A percentile compares a stretch with the other conserved stretches of the same genome.
Evolutionary conservation across 305 asterid genomes (phyloP).

Genomic region (Solanum hybrid): DNA sequence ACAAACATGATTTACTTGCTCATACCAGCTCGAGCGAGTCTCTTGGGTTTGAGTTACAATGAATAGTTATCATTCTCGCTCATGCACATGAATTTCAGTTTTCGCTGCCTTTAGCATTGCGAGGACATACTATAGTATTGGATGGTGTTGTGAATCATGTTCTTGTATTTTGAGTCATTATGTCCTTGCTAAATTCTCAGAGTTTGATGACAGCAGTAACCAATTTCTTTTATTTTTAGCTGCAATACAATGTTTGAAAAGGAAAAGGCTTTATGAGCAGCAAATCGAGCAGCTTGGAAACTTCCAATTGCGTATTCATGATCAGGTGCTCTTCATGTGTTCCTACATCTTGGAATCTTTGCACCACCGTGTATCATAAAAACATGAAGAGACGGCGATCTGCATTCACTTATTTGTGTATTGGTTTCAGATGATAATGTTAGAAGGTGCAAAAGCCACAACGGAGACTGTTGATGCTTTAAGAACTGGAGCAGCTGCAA

Average conservation of each 20-base stretch:
- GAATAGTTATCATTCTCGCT: not conserved
- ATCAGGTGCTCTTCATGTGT: constrained; percentile 44
- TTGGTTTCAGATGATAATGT: constrained; percentile 61
- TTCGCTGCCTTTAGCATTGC: not conserved
- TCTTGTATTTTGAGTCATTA: not conserved
- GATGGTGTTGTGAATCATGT: not conserved
- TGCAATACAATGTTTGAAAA: constrained; percentile 77
- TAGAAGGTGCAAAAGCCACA: constrained; percentile 85
- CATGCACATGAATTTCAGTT: not conserved
- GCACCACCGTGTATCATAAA: not conserved
- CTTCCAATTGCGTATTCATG: constrained; percentile 73
- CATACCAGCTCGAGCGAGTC: not conserved
- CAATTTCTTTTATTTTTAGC: constrained; percentile 24
- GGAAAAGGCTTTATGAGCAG: constrained; percentile 74
- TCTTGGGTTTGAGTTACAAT: not conserved
- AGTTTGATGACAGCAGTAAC: not conserved
- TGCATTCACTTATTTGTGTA: constrained; percentile 1
- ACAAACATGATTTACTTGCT: not conserved
- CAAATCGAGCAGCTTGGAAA: constrained; percentile 79
- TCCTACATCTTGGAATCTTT: not conserved
- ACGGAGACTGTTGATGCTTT: constrained; percentile 84
- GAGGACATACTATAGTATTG: not conserved
- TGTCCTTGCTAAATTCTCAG: not conserved
- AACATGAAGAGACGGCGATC: not conserved
- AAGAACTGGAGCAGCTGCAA: constrained; percentile 83